These are phyloP conservation scores for Solanum pinnatisectum DNA, from an alignment of 257 asterid genomes.

Conservation along the genomic window DNA sequence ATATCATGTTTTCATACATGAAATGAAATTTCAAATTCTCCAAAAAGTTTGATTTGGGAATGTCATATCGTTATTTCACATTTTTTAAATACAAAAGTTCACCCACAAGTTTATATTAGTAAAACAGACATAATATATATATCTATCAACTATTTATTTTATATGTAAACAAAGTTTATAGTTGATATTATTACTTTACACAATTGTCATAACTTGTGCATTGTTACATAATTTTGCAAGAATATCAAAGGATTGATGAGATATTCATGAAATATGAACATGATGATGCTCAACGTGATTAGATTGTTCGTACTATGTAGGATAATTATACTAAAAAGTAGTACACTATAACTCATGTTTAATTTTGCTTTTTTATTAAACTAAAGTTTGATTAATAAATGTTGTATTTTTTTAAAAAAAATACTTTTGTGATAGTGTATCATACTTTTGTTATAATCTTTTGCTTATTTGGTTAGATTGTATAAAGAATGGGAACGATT, in stretches of 20 bases:
- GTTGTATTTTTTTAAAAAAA: not conserved
- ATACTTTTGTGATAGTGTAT: not conserved
- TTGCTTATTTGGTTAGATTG: not conserved
- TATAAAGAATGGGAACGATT: not conserved
- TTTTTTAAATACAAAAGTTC: no score
- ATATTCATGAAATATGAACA: not conserved
- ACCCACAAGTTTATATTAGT: not conserved
- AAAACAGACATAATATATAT: no score
- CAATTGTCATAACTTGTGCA: not conserved
- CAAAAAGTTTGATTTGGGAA: no score
- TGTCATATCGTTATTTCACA: not conserved
- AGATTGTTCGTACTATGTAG: not conserved
- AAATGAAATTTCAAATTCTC: not conserved
- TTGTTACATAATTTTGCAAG: not conserved
- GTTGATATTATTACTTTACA: not conserved
- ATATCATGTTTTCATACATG: not conserved
- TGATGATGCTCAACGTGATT: not conserved
- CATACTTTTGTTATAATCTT: not conserved
- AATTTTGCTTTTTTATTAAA: no score
- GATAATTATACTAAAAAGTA: no score
- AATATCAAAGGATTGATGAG: not conserved
- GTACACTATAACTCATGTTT: not conserved
- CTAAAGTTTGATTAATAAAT: not conserved
- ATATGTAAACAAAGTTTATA: not conserved
- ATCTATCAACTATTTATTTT: no score